Base-by-base conservation (phyloP, 2,329 filamentous ascomycete genomes). In the Pseudogymnoascus sp. region DNA sequence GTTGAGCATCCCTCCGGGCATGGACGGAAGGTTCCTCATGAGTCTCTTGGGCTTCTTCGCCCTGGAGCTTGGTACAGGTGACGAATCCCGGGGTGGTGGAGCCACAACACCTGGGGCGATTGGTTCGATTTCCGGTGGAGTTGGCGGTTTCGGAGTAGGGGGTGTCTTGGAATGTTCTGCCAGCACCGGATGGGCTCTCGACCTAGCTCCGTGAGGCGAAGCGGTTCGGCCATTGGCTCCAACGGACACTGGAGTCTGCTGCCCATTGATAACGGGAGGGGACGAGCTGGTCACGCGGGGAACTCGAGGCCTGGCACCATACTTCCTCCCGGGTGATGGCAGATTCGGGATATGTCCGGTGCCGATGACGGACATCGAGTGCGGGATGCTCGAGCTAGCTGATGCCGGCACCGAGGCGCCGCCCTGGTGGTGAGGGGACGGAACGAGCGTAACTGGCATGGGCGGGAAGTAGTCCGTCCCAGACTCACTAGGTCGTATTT, bases 391-490 rank as follows among this genome's bases (percentile, higher is more conserved):
- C 66, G 67, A 63, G 66, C 70, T 65, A 60, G 37, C 62, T 69
- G 66, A 59, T 68, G 67, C 61, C n/a, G 71, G 62, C 8, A 66
- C 61, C 11, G 73, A 69, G 5, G 72, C 19, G 26, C 62, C 67
- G 60, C 68, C 68, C 62, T 72, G 61, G 24, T 75, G 70, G 67
- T 69, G 69, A 63, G 72, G 72, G 42, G 70, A 72, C n/a, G 71
- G 69, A 13, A 59, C 59, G 33, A 66, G 61, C 14, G 70, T 67
- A 31, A 75, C 77, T 61, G 83, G 76, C 81, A 86, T 88, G 21
- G 88, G 87, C 33, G 91, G 89, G 70, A 96, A 96, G 74, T 96
- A 96, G 70, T 95, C 92, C 56, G 84, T 84, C 26, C 86, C 87
- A 64, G 80, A 82, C 73, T 93, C 89, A 3, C 82, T 79, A 8